phyloP scores from a whole-genome alignment of 2,329 filamentous ascomycete species.

The Fusarium setosum region DNA sequence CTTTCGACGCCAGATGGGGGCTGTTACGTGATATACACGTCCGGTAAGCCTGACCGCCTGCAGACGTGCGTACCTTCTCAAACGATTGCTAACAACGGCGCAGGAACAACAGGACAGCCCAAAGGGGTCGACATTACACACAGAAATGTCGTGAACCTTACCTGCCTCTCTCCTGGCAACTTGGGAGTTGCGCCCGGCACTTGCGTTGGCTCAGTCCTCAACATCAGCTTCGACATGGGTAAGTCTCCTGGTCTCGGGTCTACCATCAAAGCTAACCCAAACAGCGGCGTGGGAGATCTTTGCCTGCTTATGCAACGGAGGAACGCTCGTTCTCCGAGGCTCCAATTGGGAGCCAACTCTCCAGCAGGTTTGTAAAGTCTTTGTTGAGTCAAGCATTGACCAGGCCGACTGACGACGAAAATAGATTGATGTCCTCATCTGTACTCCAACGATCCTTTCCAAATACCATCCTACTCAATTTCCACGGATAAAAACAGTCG shows the following conservation, averaged over 20 bases:
- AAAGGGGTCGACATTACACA: conserved; percentile 71
- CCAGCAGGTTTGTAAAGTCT: neutral
- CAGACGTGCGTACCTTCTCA: neutral
- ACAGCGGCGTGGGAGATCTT: conserved; percentile 71
- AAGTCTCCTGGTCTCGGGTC: conserved; percentile 41
- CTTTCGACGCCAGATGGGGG: conserved; percentile 51
- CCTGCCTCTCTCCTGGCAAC: conserved; percentile 62
- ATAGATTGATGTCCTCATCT: conserved; percentile 64
- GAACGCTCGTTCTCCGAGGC: conserved; percentile 64
- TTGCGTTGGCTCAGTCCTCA: conserved; percentile 66
- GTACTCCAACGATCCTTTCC: conserved; percentile 65
- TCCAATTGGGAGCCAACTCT: conserved; percentile 59
- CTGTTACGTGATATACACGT: conserved; percentile 66
- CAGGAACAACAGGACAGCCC: conserved; percentile 65
- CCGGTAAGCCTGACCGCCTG: conserved; percentile 51
- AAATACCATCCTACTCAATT: conserved; percentile 60
- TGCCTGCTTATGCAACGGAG: conserved; percentile 66
- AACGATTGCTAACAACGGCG: conserved; percentile 1
- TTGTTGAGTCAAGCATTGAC: neutral
- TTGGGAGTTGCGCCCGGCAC: conserved; percentile 62
- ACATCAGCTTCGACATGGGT: conserved; percentile 72
- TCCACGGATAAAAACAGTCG: conserved; percentile 63
- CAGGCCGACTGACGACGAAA: conserved; percentile 4
- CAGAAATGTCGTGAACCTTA: conserved; percentile 64
- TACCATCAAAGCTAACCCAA: conserved; percentile 17